Evolutionary conservation across 495 filamentous ascomycete genomes (phyloP).

Genomic region (Aspergillus haitiensis): DNA sequence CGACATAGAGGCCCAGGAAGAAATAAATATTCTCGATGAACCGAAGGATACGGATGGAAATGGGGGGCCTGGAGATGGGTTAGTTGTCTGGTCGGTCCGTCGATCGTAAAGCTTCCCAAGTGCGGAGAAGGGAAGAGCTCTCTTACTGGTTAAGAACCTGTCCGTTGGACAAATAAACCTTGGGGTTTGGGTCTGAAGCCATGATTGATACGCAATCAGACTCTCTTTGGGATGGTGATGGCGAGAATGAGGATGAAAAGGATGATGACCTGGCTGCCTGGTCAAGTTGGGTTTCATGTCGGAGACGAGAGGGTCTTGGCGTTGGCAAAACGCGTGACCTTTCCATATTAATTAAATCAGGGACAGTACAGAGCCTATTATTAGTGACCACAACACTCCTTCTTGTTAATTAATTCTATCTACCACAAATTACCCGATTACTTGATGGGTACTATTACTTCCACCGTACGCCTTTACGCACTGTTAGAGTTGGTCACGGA

Average conservation of each 20-base stretch:
- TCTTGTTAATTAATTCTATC: conserved; percentile 12
- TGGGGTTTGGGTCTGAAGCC: conserved; percentile 29
- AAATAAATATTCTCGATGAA: conserved; percentile 47
- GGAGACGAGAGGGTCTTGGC: conserved; percentile 12
- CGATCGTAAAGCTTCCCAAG: not conserved
- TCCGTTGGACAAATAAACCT: conserved; percentile 42
- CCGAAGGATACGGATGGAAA: conserved; percentile 44
- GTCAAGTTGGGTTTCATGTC: conserved; percentile 1
- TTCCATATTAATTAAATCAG: conserved; percentile 1
- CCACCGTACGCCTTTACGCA: no score
- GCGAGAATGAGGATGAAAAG: conserved; percentile 1
- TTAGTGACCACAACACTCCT: conserved; percentile 2
- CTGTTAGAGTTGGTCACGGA: no score
- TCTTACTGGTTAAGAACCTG: conserved; percentile 36
- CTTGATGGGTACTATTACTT: no score
- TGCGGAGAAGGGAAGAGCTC: not conserved
- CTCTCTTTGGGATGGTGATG: not conserved
- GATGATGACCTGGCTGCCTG: not conserved
- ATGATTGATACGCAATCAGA: conserved; percentile 25
- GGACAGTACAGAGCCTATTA: not conserved
- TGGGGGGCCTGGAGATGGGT: conserved; percentile 40
- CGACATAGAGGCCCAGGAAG: conserved; percentile 46
- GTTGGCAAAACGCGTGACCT: conserved; percentile 15
- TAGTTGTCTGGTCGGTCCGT: conserved; percentile 29
- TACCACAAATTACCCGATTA: no score